Base-by-base conservation (phyloP, 495 filamentous ascomycete species). In the Pyrenopolyporus hunteri region DNA sequence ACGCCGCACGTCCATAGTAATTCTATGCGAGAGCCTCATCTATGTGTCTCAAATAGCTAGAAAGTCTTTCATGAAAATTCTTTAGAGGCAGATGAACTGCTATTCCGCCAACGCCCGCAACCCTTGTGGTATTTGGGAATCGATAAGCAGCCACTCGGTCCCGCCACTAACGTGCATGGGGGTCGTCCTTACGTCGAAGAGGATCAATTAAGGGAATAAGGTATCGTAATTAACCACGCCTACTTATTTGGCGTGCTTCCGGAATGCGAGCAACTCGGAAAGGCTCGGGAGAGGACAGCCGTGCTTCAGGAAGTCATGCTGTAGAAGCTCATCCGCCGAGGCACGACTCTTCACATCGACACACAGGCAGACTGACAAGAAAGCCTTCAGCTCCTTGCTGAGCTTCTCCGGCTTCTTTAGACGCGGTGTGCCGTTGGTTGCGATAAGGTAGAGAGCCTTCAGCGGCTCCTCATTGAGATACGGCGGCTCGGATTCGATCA, bases 401-500 rank as follows among this genome's bases (percentile, higher is more conserved):
- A 98, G 82, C 73, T 95, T 95, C 74, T 98, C 92, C 2, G 93
- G 92, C 72, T 97, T 96, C 89, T 98, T 98, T 42, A 98, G 83
- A 14, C 91, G 86, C 9, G 94, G 94, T 4, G 95, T 98, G 58
- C 95, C 95, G 70, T 98, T 96, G 57, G 95, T 98, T 28, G 94
- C 94, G 68, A 98, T 98, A 31, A 98, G 85, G 68, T 95, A 98
- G 40, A 98, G 84, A 9, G 90, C 94, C 81, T 98, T 98, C 26
- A 98, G 84, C 0, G 94, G 94, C 76, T 98, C 93, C 74, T 98
- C 94, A 74, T 97, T 98, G 20, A 98, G 83, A 73, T 98, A 98
- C 0, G 94, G 94, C 5, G 94, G 94, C 70, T 98, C 94, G 8
- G 90, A 93, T 75, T 98, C 95, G 70, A 98, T 98, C 95, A 98